A percentile compares a stretch with the other conserved stretches of the same genome.
phyloP scores from a whole-genome alignment of 2,329 filamentous ascomycete genomes.

The Aureobasidium sp. region DNA sequence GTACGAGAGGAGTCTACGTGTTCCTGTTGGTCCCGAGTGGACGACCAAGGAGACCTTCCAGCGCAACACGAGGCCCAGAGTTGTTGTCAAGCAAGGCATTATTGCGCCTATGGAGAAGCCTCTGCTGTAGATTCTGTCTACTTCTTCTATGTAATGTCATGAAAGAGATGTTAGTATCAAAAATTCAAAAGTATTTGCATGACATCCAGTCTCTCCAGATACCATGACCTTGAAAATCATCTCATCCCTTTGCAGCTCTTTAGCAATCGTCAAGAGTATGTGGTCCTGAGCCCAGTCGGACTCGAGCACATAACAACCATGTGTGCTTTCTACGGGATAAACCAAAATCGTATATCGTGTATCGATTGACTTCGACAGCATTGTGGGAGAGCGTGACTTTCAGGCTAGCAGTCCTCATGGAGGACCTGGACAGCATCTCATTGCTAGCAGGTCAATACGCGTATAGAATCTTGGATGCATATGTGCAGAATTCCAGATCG shows the following conservation, averaged over 20 bases:
- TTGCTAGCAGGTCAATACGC: too few species aligned
- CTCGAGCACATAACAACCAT: too few species aligned
- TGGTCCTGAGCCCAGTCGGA: not conserved
- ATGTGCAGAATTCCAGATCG: too few species aligned
- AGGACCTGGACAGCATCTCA: too few species aligned
- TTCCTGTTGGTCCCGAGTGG: constrained; percentile 92
- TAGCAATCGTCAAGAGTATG: not conserved
- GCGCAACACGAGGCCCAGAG: constrained; percentile 76
- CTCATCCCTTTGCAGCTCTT: not conserved
- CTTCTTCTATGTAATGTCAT: not conserved
- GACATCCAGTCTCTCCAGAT: constrained; percentile 34
- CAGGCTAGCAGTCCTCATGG: too few species aligned
- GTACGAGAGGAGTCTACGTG: constrained; percentile 79
- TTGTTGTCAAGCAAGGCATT: constrained; percentile 85
- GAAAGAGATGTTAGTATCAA: not conserved
- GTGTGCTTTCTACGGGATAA: too few species aligned
- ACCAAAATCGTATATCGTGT: too few species aligned
- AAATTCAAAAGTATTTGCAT: constrained; percentile 59
- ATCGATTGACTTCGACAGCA: too few species aligned
- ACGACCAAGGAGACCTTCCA: constrained; percentile 94
- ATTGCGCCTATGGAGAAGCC: constrained; percentile 85
- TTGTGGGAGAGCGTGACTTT: too few species aligned
- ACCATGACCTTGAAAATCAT: not conserved
- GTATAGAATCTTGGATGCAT: too few species aligned
- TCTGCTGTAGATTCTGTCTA: constrained; percentile 33